Base-by-base conservation (phyloP, 805 yeast species). In the Metahyphopichia silvanorum region DNA sequence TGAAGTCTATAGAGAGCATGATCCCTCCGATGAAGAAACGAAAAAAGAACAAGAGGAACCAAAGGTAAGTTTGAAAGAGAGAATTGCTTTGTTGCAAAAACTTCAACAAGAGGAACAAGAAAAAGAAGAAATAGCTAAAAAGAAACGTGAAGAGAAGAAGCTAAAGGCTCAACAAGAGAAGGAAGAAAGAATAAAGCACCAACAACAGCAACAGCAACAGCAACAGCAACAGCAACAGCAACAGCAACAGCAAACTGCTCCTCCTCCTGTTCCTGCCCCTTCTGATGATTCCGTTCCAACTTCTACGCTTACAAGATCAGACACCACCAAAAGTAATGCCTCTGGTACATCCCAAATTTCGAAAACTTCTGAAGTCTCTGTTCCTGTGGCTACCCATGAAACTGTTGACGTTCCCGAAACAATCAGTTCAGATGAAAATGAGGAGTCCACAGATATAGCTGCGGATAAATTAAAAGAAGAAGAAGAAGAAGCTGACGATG, bases 81-180 rank as follows among this genome's bases (percentile, higher is more conserved):
- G 98, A 43, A 87, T 91, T 52, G 86, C 87, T 4, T 49, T 86
- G 49, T 66, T 91, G 31, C 95, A 89, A 54, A 76, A 86, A 49
- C 79, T 80, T 37, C 96, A 86, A 51, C 76, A 75, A 38, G 84
- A 83, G 49, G 94, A 86, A 46, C 85, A 82, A 14, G 91, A 82
- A 39, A 66, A 77, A 36, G 89, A 77, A 42, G 82, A 78, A 3
- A 74, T 74, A 3, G 76, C 81, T 6, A 43, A 71, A 49, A 72
- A 69, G 44, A 73, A 71, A 47, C 69, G 68, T 36, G 71, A 68
- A 36, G 74, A 67, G 51, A 70, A 71, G 53, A 77, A 76, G 51
- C 67, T 60, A 42, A 63, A 67, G 39, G 46, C 42, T 7, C 57
- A 53, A 2, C 63, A 61, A 34, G 60, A 53, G 8, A 55, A 49